Conservation (phyloP, 331 rosid genomes). For the Prunus yedoensis region DNA sequence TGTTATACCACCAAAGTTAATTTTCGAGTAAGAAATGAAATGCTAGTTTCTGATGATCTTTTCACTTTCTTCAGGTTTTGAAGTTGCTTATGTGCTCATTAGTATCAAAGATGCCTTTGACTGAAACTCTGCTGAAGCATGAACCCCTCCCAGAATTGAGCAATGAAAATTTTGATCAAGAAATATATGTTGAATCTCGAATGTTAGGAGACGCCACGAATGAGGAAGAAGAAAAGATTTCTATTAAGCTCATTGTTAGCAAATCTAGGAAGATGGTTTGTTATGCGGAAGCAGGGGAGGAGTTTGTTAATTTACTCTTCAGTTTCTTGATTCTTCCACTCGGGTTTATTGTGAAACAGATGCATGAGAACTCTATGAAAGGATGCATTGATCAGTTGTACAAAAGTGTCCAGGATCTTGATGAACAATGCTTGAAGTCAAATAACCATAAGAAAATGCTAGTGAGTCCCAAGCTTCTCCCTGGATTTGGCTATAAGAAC, state of each 20-base stretch:
- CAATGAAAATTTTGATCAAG: neutral
- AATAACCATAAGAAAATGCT: neutral
- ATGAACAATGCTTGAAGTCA: conserved; percentile 1
- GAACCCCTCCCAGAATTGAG: neutral
- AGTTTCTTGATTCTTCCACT: conserved; percentile 16
- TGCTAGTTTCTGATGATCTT: neutral
- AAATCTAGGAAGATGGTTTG: neutral
- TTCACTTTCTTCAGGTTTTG: neutral
- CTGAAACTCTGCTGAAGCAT: neutral
- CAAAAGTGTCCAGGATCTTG: conserved; percentile 1
- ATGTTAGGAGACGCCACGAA: neutral
- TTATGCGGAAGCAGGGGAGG: conserved; percentile 18
- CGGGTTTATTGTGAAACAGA: neutral
- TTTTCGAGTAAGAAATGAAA: neutral
- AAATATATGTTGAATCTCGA: neutral
- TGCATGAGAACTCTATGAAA: no score
- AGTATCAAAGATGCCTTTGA: neutral
- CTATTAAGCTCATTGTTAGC: conserved; percentile 3
- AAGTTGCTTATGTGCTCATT: conserved; percentile 1
- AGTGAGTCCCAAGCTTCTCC: neutral
- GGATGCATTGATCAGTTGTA: conserved; percentile 9
- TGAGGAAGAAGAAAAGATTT: neutral
- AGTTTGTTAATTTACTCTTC: conserved; percentile 18
- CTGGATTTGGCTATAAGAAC: neutral
- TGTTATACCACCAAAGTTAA: neutral